Evolutionary conservation across 2,329 filamentous ascomycete species (phyloP).

Genomic region (Chaetomiaceae sp.): DNA sequence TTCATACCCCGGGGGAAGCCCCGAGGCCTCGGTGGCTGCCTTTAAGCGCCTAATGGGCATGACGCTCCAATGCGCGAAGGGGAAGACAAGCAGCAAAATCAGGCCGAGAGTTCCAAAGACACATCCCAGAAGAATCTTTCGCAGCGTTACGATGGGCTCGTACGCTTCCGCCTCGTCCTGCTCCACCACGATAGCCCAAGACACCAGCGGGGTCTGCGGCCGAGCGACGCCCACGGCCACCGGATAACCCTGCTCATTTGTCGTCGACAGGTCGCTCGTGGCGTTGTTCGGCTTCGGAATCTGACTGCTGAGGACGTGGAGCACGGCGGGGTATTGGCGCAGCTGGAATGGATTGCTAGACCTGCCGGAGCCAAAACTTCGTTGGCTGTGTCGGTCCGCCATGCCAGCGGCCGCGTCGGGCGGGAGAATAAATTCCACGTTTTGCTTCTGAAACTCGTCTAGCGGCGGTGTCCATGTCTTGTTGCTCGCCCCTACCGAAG

Average conservation of each 20-base stretch:
- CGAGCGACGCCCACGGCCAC: constrained; percentile 81
- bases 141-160: constrained; percentile 67
- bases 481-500: constrained; percentile 43
- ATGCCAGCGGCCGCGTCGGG: constrained; percentile 40
- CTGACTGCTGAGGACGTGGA: constrained; percentile 53
- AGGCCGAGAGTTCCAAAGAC: constrained; percentile 78
- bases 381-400: constrained; percentile 45
- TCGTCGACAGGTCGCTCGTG: constrained; percentile 62
- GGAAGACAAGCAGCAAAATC: constrained; percentile 67
- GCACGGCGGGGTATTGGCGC: constrained; percentile 57
- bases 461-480: constrained; percentile 38
- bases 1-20: constrained; percentile 60
- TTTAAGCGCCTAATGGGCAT: constrained; percentile 74
- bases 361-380: constrained; percentile 39
- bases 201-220: constrained; percentile 61
- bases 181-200: constrained; percentile 82
- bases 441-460: constrained; percentile 38
- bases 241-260: constrained; percentile 63
- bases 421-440: constrained; percentile 59
- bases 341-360: constrained; percentile 55
- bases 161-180: constrained; percentile 71
- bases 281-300: constrained; percentile 59
- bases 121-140: constrained; percentile 75
- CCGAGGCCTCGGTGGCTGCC: constrained; percentile 67
- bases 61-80: constrained; percentile 77